phyloP scores from a whole-genome alignment of 1,139 yeast species.

The Debaryomyces psychrophilus region DNA sequence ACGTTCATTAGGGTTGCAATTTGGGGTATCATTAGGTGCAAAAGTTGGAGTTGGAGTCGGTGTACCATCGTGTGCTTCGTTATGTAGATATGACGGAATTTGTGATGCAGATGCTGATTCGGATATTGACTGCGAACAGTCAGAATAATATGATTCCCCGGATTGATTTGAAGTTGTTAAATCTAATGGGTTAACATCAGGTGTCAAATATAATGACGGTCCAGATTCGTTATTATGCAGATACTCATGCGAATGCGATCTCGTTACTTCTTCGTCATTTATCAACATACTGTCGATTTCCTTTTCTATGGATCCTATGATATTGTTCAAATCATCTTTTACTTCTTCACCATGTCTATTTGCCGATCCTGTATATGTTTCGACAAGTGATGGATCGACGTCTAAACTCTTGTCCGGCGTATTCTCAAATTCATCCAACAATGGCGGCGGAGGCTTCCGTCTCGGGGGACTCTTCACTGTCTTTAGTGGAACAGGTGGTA shows the following conservation, averaged over 20 bases:
- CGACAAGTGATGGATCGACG: background rate
- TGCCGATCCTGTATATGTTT: background rate
- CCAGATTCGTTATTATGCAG: background rate
- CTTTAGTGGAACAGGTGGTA: constrained; percentile 20
- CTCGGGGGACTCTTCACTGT: constrained; percentile 10
- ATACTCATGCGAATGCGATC: background rate
- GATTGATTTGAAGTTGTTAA: background rate
- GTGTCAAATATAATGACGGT: background rate
- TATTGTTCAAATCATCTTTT: constrained; percentile 16
- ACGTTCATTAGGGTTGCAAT: constrained; percentile 10
- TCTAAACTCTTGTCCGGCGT: background rate
- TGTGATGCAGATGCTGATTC: constrained; percentile 11
- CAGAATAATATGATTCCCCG: background rate
- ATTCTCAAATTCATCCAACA: constrained; percentile 6
- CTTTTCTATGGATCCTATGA: constrained; percentile 23
- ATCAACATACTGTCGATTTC: constrained; percentile 21
- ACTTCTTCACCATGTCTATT: constrained; percentile 10
- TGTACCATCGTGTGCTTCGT: constrained; percentile 9
- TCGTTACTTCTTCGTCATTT: background rate
- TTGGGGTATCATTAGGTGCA: constrained; percentile 11
- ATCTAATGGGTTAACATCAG: background rate
- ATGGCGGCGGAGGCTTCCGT: constrained; percentile 30
- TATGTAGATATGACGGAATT: constrained; percentile 7
- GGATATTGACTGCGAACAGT: background rate
- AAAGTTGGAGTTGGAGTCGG: background rate